Percentiles rank a stretch among this genome's conserved stretches.
These are phyloP conservation scores for Trametes pubescens DNA, from an alignment of 1,284 basidiomycete genomes.

Conservation along the genomic window DNA sequence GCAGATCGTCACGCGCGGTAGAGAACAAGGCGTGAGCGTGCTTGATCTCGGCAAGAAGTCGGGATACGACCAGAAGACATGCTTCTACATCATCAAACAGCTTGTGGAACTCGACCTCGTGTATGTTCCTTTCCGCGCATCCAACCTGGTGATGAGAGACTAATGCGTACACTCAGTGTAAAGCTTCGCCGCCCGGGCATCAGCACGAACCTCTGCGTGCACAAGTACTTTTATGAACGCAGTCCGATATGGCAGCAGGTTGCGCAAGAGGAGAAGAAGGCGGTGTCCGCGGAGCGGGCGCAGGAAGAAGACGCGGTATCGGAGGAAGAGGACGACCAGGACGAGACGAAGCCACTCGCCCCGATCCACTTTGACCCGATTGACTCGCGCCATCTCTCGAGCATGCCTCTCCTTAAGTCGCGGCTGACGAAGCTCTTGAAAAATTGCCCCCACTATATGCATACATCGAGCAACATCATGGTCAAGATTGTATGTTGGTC, in stretches of 20 bases:
- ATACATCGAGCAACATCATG: slow-evolving; percentile 74
- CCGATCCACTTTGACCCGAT: slow-evolving; percentile 71
- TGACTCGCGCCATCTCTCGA: slow-evolving; percentile 77
- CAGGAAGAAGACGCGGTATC: slow-evolving; percentile 38
- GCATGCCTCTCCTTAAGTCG: slow-evolving; percentile 69
- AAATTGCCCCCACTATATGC: slow-evolving; percentile 69
- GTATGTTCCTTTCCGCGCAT: slow-evolving; percentile 54
- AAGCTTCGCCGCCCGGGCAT: slow-evolving; percentile 82
- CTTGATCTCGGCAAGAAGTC: slow-evolving; percentile 80
- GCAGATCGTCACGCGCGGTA: slow-evolving; percentile 84
- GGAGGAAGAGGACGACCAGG: slow-evolving; percentile 44
- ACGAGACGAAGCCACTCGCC: slow-evolving; percentile 47
- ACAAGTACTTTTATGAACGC: slow-evolving; percentile 80
- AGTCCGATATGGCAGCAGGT: slow-evolving; percentile 76
- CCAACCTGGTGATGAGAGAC: slow-evolving; percentile 1
- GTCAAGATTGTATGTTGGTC: slow-evolving; percentile 64
- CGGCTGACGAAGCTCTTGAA: slow-evolving; percentile 74
- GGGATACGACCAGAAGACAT: slow-evolving; percentile 90
- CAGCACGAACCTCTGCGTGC: slow-evolving; percentile 77
- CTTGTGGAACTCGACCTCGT: slow-evolving; percentile 76
- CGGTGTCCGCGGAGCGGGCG: slow-evolving; percentile 44
- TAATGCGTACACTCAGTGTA: slow-evolving; percentile 51
- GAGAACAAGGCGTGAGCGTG: slow-evolving; percentile 81
- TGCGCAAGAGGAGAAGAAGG: slow-evolving; percentile 66
- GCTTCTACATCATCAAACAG: slow-evolving; percentile 85